Evolutionary conservation across 495 filamentous ascomycete species (phyloP).

Genomic region (Aspergillus homomorphus): DNA sequence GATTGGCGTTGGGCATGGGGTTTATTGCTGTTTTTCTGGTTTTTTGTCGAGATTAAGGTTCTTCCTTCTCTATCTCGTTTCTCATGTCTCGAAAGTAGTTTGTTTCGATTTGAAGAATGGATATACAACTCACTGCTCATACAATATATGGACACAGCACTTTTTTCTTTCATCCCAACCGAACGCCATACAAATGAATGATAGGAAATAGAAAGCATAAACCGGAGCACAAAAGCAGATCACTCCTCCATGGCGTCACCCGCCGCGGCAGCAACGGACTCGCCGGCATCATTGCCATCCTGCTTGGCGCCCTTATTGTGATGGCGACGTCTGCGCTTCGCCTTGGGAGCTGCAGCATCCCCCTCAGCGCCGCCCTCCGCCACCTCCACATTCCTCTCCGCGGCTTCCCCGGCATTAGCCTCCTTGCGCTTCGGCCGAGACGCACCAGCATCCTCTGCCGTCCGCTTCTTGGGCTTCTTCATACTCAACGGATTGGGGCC

Average conservation of each 20-base stretch:
- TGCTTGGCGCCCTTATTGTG: constrained; percentile 35
- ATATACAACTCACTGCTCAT: constrained; percentile 11
- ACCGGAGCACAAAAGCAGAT: constrained; percentile 18
- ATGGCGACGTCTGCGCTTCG: constrained; percentile 50
- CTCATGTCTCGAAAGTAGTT: background rate
- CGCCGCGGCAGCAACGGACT: constrained; percentile 16
- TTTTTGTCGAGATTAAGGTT: background rate
- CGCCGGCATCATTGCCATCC: constrained; percentile 19
- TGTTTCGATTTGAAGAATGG: background rate
- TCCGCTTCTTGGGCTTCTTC: constrained; percentile 72
- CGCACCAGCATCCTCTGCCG: constrained; percentile 7
- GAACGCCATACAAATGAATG: constrained; percentile 36
- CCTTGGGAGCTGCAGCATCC: constrained; percentile 26
- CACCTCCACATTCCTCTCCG: constrained; percentile 21
- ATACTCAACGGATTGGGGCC: constrained; percentile 86
- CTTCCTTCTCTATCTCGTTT: background rate
- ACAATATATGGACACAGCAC: constrained; percentile 23
- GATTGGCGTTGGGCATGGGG: constrained; percentile 6
- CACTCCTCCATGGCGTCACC: constrained; percentile 25
- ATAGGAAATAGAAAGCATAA: constrained; percentile 13
- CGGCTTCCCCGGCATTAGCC: background rate
- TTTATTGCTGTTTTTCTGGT: background rate
- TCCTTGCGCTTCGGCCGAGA: constrained; percentile 23
- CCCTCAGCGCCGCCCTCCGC: constrained; percentile 22
- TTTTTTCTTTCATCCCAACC: constrained; percentile 27